Base-by-base conservation (phyloP, 345 rosid genomes). In the Alliaria petiolata region DNA sequence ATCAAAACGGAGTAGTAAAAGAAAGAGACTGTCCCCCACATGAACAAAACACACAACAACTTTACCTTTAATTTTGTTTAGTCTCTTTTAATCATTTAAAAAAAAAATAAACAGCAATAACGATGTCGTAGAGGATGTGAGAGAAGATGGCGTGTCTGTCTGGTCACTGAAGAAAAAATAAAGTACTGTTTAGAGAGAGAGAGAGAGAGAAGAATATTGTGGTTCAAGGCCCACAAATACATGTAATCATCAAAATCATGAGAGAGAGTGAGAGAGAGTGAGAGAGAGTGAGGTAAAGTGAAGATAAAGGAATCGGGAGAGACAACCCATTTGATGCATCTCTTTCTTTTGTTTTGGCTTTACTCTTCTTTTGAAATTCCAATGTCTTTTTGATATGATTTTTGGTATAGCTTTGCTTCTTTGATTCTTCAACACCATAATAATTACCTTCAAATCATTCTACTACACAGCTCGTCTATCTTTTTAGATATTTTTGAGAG, bases 401-500 rank as follows among this genome's bases (percentile, higher is more conserved):
- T 46, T 75, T 50, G 49, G 60, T 73, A 65, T 76, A 78, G 76
- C 76, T 81, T n/a, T 7, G 38, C 50, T 69, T 75, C 86, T 91
- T 82, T 86, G 72, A 31, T 88, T 85, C 95, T 82, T 69, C 74
- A 81, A 74, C 98, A 85, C 81, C 71, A 36, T 70, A 49, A n/a
- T n/a, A n/a, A 79, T 82, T 83, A 65, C 73, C 52, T 51, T 38
- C 75, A 76, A 79, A 81, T 85, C 83, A 82, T 87, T 81, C 42
- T 4, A 7, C 69, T 76, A 45, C 47, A 17, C 83, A 69, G 30
- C 64, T 72, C n/a, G n/a, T 22, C 3, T 44, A 2, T 38, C 61
- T 55, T n/a, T 67, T 13, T 36, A 65, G 71, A 71, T 62, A 67
- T 26, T 69, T 13, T 55, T 12, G 62, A 26, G 22, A 60, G 17